phyloP scores from a whole-genome alignment of 164 flowering plant species.

The Vitis riparia region DNA sequence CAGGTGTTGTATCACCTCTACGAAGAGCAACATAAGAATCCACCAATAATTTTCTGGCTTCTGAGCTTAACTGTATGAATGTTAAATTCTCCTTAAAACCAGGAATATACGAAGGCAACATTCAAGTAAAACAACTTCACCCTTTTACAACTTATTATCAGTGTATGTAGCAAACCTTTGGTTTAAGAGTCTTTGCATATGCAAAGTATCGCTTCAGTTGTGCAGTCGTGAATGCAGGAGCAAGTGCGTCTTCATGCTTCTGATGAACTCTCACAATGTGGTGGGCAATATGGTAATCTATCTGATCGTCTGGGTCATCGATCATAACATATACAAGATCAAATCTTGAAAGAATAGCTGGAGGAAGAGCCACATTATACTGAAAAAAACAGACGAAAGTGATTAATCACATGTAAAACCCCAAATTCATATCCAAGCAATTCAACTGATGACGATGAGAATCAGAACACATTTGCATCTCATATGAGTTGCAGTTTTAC shows the following conservation, averaged over 20 bases:
- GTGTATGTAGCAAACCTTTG: constrained; percentile 54
- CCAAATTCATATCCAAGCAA: too few species aligned
- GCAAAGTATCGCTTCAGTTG: constrained; percentile 89
- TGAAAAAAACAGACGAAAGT: constrained; percentile 25
- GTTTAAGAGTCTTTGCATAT: constrained; percentile 87
- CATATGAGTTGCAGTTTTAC: not conserved
- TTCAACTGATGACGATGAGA: not conserved
- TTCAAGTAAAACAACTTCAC: too few species aligned
- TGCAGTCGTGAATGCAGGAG: constrained; percentile 78
- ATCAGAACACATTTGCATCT: too few species aligned
- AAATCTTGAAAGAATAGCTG: constrained; percentile 97
- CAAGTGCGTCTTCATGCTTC: constrained; percentile 83
- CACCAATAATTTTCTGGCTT: constrained; percentile 80
- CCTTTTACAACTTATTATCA: not conserved
- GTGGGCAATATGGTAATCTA: constrained; percentile 90
- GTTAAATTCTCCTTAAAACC: too few species aligned
- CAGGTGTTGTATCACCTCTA: constrained; percentile 87
- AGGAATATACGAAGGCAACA: too few species aligned
- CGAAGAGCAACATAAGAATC: constrained; percentile 96
- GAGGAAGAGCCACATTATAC: constrained; percentile 99
- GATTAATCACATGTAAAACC: not conserved
- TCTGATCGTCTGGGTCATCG: constrained; percentile 94
- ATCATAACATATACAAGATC: constrained; percentile 98
- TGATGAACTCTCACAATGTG: constrained; percentile 97
- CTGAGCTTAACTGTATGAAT: constrained; percentile 53